A percentile compares a stretch with the other conserved stretches of the same genome.
Conservation (phyloP, 257 asterid genomes). For the Jasminum sambac region DNA sequence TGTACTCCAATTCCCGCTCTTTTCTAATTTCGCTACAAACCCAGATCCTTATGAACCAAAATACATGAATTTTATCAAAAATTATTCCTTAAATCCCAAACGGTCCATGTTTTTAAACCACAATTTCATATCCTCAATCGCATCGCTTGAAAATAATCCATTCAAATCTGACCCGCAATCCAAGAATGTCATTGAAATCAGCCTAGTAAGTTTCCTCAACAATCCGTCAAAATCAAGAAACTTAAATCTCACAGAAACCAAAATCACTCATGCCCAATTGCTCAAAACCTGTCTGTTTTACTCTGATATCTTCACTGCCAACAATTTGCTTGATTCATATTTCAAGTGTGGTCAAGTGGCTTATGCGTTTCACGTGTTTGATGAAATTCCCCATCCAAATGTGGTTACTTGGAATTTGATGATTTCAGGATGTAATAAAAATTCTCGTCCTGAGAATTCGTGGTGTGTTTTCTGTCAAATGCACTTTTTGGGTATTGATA, state of each 20-base stretch:
- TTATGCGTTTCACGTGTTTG: constrained; percentile 60
- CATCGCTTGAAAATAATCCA: constrained; percentile 27
- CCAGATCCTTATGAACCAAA: constrained; percentile 14
- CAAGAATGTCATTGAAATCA: constrained; percentile 18
- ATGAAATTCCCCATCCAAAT: constrained; percentile 51
- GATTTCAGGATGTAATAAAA: constrained; percentile 58
- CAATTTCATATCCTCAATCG: constrained; percentile 33
- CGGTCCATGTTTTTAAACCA: constrained; percentile 18
- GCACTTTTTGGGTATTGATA: constrained; percentile 41
- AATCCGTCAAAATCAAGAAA: constrained; percentile 38
- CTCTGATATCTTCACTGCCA: constrained; percentile 34
- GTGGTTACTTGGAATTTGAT: constrained; percentile 63
- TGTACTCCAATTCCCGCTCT: constrained; percentile 10
- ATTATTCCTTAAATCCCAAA: constrained; percentile 26
- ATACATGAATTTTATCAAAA: constrained; percentile 44
- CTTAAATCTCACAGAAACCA: constrained; percentile 36
- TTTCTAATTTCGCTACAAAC: not conserved
- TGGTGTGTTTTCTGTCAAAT: constrained; percentile 59
- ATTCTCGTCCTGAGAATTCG: constrained; percentile 42
- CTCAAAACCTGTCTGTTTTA: constrained; percentile 35
- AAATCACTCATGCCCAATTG: constrained; percentile 46
- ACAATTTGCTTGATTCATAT: constrained; percentile 45
- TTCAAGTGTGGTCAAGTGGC: constrained; percentile 41
- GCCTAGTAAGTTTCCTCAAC: constrained; percentile 33
- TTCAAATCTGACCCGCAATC: constrained; percentile 20